Conservation (phyloP, 2,329 filamentous ascomycete species). For the Verticillium isaacii region DNA sequence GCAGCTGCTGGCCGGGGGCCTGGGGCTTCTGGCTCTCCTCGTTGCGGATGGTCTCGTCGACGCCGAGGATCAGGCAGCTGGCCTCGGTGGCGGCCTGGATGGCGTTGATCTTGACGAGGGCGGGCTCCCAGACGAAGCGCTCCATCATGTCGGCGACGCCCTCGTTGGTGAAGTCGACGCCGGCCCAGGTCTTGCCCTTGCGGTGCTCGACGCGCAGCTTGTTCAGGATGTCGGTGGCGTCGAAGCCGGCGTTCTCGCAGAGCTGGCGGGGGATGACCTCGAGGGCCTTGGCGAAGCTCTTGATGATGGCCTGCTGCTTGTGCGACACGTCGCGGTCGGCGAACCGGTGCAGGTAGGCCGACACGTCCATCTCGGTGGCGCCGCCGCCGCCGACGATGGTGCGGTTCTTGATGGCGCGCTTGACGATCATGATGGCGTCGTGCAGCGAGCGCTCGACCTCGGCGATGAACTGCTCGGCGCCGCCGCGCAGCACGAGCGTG, state of each 20-base stretch:
- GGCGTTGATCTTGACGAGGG: conserved; percentile 93
- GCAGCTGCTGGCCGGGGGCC: conserved; percentile 69
- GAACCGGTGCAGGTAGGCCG: conserved; percentile 85
- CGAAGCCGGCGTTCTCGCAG: conserved; percentile 97
- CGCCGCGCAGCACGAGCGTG: conserved; percentile 89
- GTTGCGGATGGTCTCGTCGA: conserved; percentile 98
- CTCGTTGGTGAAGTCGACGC: conserved; percentile 91
- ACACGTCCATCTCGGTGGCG: conserved; percentile 94
- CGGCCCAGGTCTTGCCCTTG: conserved; percentile 88
- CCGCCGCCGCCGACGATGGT: conserved; percentile 94
- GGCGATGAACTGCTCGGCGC: conserved; percentile 97
- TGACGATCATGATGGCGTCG: conserved; percentile 99
- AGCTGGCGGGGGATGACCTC: conserved; percentile 95
- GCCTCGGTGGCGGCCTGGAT: conserved; percentile 95
- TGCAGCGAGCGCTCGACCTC: conserved; percentile 97
- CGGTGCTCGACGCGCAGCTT: conserved; percentile 92
- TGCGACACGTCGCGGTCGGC: conserved; percentile 88
- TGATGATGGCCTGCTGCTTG: conserved; percentile 97
- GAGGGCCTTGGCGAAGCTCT: conserved; percentile 93
- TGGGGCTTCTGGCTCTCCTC: conserved; percentile 86
- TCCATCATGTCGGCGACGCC: conserved; percentile 93
- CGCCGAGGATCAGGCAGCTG: conserved; percentile 88
- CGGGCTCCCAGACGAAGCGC: conserved; percentile 95
- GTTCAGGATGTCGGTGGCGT: conserved; percentile 97
- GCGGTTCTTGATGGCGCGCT: conserved; percentile 92